Evolutionary conservation across 2,329 filamentous ascomycete genomes (phyloP), one percentile per base, ranked within the genome.

Genomic region (Nannizziopsis barbatae): DNA sequence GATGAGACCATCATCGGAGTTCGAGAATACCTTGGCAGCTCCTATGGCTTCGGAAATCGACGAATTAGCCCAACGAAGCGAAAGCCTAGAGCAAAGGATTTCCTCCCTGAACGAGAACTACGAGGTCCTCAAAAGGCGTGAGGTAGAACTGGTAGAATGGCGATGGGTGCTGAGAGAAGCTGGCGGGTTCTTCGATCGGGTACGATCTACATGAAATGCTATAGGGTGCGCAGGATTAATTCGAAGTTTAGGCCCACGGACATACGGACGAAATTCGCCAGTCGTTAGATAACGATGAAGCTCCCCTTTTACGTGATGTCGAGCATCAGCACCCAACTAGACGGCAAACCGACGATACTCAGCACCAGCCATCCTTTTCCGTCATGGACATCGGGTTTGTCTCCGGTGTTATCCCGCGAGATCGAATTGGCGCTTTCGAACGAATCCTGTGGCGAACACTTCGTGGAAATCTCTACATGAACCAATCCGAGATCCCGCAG

Each of bases 341-440:
- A 48, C 75, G 75, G 47, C 71, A 79, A 44, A 84, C 86, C 52
- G 77, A 78, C 12, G 75, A 76, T 50, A 69, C 71, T 45, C 72
- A 72, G 44, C 72, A 73, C n/a, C 83, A 92, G 62, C 80, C 84
- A 55, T 92, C 86, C 37, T 95, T 98, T 68, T 92, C 87, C 5
- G 87, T 88, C 53, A 94, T 96, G 86, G 95, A 96, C 71, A 98
- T 98, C 64, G 92, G 92, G 8, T 98, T 98, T 61, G 90, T 98
- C 46, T 86, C 92, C 47, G 92, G 92, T 68, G 92, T 96, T 58
- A 96, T 98, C 59, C 80, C 86, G 33, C 81, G 92, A 47, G 90
- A 96, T 62, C 82, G 90, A 44, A 90, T 98, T 52, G 89, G 83
- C 11, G 86, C 90, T 20, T 98, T 98, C 63, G 93, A 98, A 72